phyloP scores from a whole-genome alignment of 1,284 basidiomycete species.

The Austroboletus novae-zelandiae region DNA sequence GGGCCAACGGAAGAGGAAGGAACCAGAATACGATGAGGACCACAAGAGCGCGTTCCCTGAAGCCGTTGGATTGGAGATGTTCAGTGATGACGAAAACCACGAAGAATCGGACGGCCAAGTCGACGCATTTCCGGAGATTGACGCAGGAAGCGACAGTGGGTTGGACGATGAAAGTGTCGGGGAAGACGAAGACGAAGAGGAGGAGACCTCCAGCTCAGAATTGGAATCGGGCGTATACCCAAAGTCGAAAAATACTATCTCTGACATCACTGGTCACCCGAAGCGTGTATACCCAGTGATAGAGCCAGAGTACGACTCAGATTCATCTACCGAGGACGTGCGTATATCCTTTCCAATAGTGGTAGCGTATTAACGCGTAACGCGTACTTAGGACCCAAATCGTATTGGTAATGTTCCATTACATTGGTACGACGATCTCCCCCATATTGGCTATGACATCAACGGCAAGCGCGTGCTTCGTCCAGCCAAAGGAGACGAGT shows the following conservation, averaged over 20 bases:
- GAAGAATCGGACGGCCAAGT: slow-evolving; percentile 44
- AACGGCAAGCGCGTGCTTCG: slow-evolving; percentile 93
- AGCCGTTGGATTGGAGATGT: slow-evolving; percentile 58
- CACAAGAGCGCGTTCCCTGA: slow-evolving; percentile 33
- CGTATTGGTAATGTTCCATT: slow-evolving; percentile 94
- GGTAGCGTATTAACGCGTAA: slow-evolving; percentile 7
- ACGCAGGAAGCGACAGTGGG: slow-evolving; percentile 37
- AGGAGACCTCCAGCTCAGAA: slow-evolving; percentile 28
- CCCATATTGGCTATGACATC: slow-evolving; percentile 98
- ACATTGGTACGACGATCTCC: slow-evolving; percentile 99
- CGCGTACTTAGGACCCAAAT: slow-evolving; percentile 71
- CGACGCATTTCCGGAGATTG: slow-evolving; percentile 42
- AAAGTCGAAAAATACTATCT: slow-evolving; percentile 66
- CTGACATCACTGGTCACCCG: slow-evolving; percentile 82
- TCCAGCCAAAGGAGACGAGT: slow-evolving; percentile 93
- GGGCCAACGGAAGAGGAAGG: slow-evolving; percentile 53
- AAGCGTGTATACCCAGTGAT: slow-evolving; percentile 93
- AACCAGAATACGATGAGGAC: slow-evolving; percentile 35
- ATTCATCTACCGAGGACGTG: slow-evolving; percentile 96
- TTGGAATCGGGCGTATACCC: slow-evolving; percentile 52
- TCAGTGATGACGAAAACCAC: slow-evolving; percentile 65
- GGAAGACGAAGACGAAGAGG: slow-evolving; percentile 23
- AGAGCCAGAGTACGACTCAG: slow-evolving; percentile 94
- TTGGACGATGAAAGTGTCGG: slow-evolving; percentile 41
- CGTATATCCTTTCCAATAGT: slow-evolving; percentile 33